A percentile compares a stretch with the other conserved stretches of the same genome.
Evolutionary conservation across 805 yeast species (phyloP).

Genomic region (Lipomyces lipofer): DNA sequence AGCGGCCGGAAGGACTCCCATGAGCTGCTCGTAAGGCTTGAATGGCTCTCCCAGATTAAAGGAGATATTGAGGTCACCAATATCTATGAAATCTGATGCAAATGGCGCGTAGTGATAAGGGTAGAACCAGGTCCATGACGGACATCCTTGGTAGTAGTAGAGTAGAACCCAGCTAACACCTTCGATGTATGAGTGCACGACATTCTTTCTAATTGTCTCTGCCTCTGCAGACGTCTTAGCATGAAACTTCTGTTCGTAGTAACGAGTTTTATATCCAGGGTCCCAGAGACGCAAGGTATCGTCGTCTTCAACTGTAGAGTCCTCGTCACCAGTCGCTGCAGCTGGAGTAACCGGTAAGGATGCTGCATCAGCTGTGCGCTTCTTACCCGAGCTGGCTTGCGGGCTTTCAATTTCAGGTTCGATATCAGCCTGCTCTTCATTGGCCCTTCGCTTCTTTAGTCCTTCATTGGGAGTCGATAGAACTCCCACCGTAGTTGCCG

Average conservation of each 20-base stretch:
- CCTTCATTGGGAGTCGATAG: slow-evolving; percentile 4
- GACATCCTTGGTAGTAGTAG: slow-evolving; percentile 96
- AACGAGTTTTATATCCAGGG: slow-evolving; percentile 82
- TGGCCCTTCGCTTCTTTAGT: slow-evolving; percentile 31
- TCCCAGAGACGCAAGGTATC: slow-evolving; percentile 72
- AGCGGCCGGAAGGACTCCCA: slow-evolving; percentile 94
- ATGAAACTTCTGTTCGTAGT: slow-evolving; percentile 74
- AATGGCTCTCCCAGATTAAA: slow-evolving; percentile 77
- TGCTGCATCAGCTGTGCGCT: slow-evolving; percentile 7
- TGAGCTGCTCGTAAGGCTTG: slow-evolving; percentile 86
- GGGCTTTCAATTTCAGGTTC: too few species aligned
- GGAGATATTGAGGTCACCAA: slow-evolving; percentile 48
- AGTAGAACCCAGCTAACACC: slow-evolving; percentile 96
- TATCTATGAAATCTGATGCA: slow-evolving; percentile 76
- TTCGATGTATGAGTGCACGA: slow-evolving; percentile 77
- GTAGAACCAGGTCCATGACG: slow-evolving; percentile 97
- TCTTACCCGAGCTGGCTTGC: slow-evolving; percentile 6
- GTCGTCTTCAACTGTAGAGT: slow-evolving; percentile 36
- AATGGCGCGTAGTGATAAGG: slow-evolving; percentile 98
- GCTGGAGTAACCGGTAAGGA: slow-evolving; percentile 26
- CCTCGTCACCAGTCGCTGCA: slow-evolving; percentile 45
- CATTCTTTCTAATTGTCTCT: slow-evolving; percentile 50
- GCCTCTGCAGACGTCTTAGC: slow-evolving; percentile 55
- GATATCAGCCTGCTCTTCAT: slow-evolving; percentile 12
- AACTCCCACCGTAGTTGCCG: slow-evolving; percentile 24